Percentiles rank a stretch among this genome's conserved stretches.
Evolutionary conservation across 2,329 filamentous ascomycete genomes (phyloP).

Genomic region (Hawksworthiomyces lignivorus): DNA sequence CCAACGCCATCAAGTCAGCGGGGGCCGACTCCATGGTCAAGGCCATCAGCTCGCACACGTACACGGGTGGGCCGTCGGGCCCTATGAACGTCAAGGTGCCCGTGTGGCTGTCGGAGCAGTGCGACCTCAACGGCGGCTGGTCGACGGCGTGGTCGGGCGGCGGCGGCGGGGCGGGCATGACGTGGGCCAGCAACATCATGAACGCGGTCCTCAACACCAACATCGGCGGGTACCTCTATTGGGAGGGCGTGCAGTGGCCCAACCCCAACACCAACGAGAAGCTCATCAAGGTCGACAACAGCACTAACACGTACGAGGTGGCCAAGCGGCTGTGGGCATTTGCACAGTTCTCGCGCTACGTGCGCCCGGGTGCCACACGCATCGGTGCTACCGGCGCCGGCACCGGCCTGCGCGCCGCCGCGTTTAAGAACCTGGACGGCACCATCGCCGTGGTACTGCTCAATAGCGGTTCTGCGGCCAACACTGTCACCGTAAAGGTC

Average conservation of each 20-base stretch:
- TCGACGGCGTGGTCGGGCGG: conserved; percentile 40
- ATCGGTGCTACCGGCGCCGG: conserved; percentile 19
- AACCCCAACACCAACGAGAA: conserved; percentile 28
- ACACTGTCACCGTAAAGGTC: conserved; percentile 7
- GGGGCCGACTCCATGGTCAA: conserved; percentile 25
- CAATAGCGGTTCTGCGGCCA: conserved; percentile 17
- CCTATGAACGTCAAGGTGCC: conserved; percentile 32
- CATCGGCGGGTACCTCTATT: conserved; percentile 46
- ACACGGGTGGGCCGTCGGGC: conserved; percentile 31
- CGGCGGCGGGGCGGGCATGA: conserved; percentile 42
- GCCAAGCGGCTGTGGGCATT: conserved; percentile 32
- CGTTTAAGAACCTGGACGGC: conserved; percentile 30
- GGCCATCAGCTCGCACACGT: conserved; percentile 32
- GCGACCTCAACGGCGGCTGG: conserved; percentile 36
- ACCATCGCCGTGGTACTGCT: conserved; percentile 30
- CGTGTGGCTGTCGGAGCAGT: conserved; percentile 46
- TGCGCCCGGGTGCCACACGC: conserved; percentile 29
- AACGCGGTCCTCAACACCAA: conserved; percentile 39
- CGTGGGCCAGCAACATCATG: conserved; percentile 48
- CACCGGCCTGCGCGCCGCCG: conserved; percentile 24
- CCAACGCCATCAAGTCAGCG: conserved; percentile 26
- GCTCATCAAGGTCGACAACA: conserved; percentile 23
- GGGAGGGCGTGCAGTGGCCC: conserved; percentile 36
- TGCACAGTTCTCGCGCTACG: conserved; percentile 30
- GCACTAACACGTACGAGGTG: conserved; percentile 25